Base-by-base conservation (phyloP, 257 asterid genomes). In the Salvia rosmarinus region DNA sequence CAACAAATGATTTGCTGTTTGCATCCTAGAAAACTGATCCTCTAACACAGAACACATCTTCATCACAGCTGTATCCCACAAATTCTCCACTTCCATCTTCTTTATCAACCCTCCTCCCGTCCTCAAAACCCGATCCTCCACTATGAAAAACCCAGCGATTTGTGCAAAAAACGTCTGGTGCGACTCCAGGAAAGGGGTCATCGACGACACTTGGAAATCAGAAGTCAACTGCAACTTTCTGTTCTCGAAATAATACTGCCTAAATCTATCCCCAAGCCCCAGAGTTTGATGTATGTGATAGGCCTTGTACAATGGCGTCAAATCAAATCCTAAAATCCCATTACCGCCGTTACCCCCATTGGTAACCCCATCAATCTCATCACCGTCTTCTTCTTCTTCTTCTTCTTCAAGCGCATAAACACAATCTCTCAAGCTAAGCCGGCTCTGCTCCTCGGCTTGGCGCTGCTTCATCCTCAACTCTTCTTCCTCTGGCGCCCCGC, bases 21-120 rank as follows among this genome's bases (percentile, higher is more conserved):
- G 96, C 99, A 94, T 94, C 79, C 96, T 88, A 25, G 99, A 94
- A 74, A 94, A 94, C 30, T 94, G 99, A 82, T 94, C 99, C 84
- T 94, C 98, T 73, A 94, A 77, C 71, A 91, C 99, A 56, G 96
- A 91, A 71, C 97, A 89, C 97, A 94, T 91, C 82, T 94, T 94
- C 77, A 90, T 79, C 46, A 91, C 96, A 61, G 99, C 99, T 70
- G 98, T 91, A 71, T 94, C 99, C 99, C 99, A 94, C 80, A 94
- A 67, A 75, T 85, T 89, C 87, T 94, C 99, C 71, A 94, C 98
- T 64, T 94, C 99, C 79, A 88, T 74, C 78, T 88, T 91, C 47
- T 90, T 83, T 74, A 91, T 90, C 74, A 94, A 80, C 20, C 93
- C 90, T 34, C 99, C 99, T 16, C 98, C 96, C 0, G 99, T 89